phyloP scores from a whole-genome alignment of 176 grass and related monocot genomes.

The Pontederia crassipes region DNA sequence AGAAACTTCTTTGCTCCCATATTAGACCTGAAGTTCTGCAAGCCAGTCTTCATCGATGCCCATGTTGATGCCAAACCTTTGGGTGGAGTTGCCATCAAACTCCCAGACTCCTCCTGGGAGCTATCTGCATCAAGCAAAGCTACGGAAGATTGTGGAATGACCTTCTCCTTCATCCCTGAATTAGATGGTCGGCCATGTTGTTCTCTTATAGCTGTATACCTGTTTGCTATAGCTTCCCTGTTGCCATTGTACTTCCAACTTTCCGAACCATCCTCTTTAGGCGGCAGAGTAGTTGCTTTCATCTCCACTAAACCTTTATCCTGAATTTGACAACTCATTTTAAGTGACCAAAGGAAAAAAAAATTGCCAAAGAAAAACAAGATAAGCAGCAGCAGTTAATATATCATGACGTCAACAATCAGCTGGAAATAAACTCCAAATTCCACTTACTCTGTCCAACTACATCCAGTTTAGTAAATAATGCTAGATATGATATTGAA shows the following conservation, averaged over 20 bases:
- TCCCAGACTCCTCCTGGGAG: slow-evolving; percentile 30
- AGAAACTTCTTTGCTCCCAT: slow-evolving; percentile 74
- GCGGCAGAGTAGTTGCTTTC: slow-evolving; percentile 33
- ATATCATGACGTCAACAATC: no score
- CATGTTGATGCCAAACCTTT: slow-evolving; percentile 66
- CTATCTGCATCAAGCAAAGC: slow-evolving; percentile 58
- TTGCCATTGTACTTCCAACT: slow-evolving; percentile 36
- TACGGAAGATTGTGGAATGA: slow-evolving; percentile 37
- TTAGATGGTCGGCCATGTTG: slow-evolving; percentile 35
- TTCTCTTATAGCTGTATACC: slow-evolving; percentile 75
- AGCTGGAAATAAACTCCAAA: no score
- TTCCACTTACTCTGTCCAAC: no score
- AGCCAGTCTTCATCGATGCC: slow-evolving; percentile 76
- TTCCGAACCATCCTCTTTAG: slow-evolving; percentile 32
- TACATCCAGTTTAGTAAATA: no score
- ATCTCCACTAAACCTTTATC: slow-evolving; percentile 50
- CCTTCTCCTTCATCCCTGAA: slow-evolving; percentile 35
- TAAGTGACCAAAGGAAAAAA: slow-evolving; percentile 1
- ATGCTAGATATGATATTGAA: no score
- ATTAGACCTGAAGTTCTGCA: slow-evolving; percentile 88
- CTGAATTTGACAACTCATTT: slow-evolving; percentile 23
- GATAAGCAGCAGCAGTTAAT: not conserved
- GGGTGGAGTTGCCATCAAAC: slow-evolving; percentile 12
- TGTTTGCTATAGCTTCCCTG: slow-evolving; percentile 55
- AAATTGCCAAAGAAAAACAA: slow-evolving; percentile 1